phyloP scores from a whole-genome alignment of 1,284 basidiomycete species.

The Trametes polyzona region DNA sequence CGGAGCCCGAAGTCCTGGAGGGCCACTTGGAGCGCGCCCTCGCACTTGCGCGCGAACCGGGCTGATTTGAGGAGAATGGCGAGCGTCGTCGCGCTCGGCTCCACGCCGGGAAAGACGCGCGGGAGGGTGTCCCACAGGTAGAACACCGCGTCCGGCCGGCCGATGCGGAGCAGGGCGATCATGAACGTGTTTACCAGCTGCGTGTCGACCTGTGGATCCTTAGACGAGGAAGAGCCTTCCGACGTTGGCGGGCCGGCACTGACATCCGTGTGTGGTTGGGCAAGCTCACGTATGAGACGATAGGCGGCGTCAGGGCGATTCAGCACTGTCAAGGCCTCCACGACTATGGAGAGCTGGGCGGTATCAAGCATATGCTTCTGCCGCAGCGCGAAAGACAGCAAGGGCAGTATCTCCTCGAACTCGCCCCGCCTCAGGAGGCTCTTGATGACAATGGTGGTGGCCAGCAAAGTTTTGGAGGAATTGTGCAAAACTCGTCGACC shows the following conservation, averaged over 20 bases:
- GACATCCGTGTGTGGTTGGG: no score
- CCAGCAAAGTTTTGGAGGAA: constrained; percentile 40
- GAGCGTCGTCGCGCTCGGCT: constrained; percentile 58
- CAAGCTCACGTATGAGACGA: constrained; percentile 44
- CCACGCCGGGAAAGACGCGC: constrained; percentile 50
- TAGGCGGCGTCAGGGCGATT: constrained; percentile 53
- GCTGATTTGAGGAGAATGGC: constrained; percentile 64
- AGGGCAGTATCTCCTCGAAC: constrained; percentile 41
- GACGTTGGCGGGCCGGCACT: no score
- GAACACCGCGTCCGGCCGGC: constrained; percentile 63
- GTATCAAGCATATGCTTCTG: constrained; percentile 42
- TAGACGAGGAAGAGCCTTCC: background rate
- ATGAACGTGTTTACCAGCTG: constrained; percentile 59
- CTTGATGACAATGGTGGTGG: constrained; percentile 55
- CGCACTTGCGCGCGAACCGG: constrained; percentile 51
- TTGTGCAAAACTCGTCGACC: constrained; percentile 7
- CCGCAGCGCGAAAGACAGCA: constrained; percentile 50
- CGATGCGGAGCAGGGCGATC: constrained; percentile 48
- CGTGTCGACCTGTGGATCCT: constrained; percentile 26
- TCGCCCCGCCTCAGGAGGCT: constrained; percentile 50
- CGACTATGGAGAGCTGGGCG: constrained; percentile 51
- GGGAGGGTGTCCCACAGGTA: constrained; percentile 64
- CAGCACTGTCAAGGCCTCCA: constrained; percentile 51
- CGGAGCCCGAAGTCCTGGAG: constrained; percentile 37
- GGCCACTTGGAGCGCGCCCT: constrained; percentile 52